Evolutionary conservation across 495 filamentous ascomycete species (phyloP).

Genomic region (Penicillium argentinense): DNA sequence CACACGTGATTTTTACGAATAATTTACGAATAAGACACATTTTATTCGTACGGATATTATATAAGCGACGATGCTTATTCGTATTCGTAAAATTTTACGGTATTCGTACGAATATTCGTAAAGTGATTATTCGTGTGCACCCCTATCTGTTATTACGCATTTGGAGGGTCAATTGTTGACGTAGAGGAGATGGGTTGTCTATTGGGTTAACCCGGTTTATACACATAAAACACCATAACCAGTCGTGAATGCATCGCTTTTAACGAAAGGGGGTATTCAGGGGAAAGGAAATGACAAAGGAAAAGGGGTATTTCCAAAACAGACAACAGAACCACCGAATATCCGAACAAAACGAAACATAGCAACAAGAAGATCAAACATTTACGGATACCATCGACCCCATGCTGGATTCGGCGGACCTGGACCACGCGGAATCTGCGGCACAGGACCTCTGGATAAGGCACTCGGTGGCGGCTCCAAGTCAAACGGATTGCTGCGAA

Average conservation of each 20-base stretch:
- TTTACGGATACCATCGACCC: not conserved
- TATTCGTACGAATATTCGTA: too few species aligned
- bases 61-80: too few species aligned
- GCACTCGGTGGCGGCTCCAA: slow-evolving; percentile 48
- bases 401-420: slow-evolving; percentile 2
- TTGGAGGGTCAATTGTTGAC: too few species aligned
- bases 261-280: not conserved
- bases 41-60: too few species aligned
- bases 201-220: too few species aligned
- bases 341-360: not conserved
- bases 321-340: not conserved
- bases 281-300: not conserved
- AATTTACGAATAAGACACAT: too few species aligned
- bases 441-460: slow-evolving; percentile 8
- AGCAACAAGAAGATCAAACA: not conserved
- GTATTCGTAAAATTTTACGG: too few species aligned
- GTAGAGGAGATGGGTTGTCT: too few species aligned
- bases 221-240: not conserved
- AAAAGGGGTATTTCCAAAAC: not conserved
- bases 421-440: slow-evolving; percentile 8
- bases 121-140: too few species aligned
- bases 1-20: too few species aligned
- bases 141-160: too few species aligned
- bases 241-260: not conserved
- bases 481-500: slow-evolving; percentile 66